Conservation (phyloP, 148 eudicot genomes). For the Chenopodium quinoa region DNA sequence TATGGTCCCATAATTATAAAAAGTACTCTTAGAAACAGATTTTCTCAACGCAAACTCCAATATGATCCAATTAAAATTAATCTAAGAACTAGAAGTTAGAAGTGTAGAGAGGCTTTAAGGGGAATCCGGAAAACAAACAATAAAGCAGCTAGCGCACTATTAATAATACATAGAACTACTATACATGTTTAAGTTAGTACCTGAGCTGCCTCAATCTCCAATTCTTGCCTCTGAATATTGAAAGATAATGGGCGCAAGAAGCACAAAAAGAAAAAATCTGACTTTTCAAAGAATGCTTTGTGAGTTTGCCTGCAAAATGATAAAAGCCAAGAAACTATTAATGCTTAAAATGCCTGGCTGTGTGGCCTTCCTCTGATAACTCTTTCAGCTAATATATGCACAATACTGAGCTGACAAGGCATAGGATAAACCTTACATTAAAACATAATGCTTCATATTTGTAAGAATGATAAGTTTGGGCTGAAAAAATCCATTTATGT, state of each 20-base stretch:
- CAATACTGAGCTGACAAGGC: background rate
- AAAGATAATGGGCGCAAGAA: constrained; percentile 67
- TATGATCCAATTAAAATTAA: background rate
- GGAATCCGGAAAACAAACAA: background rate
- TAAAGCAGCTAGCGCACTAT: background rate
- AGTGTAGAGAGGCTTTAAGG: background rate
- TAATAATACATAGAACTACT: background rate
- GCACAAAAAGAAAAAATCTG: constrained; percentile 76
- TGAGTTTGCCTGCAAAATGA: constrained; percentile 63
- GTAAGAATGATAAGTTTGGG: no score
- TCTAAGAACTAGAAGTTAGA: no score
- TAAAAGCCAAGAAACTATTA: background rate
- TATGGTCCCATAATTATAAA: no score
- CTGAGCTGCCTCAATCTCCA: constrained; percentile 82
- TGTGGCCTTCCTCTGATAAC: background rate
- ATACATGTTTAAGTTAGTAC: constrained; percentile 30
- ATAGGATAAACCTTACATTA: background rate
- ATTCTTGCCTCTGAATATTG: constrained; percentile 66
- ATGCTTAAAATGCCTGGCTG: background rate
- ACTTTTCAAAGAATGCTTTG: constrained; percentile 66
- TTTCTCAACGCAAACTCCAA: background rate
- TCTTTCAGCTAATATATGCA: background rate
- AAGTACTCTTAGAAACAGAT: no score
- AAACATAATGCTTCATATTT: background rate
- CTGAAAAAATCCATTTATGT: no score